Conservation (phyloP, 257 asterid species). For the Thymus quinquecostatus region DNA sequence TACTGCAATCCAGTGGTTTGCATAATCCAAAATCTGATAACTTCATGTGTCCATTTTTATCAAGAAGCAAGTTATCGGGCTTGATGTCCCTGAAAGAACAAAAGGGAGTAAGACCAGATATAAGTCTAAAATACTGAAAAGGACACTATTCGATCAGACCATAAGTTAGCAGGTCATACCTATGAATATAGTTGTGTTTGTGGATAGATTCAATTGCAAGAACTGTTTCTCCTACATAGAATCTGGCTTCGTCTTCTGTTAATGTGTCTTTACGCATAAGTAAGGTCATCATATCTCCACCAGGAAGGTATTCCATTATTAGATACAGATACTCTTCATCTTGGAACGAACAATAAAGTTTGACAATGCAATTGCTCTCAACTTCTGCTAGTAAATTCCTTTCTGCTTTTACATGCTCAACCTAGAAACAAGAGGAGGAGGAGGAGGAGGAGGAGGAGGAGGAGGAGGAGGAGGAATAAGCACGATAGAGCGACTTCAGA, state of each 20-base stretch:
- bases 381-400: slow-evolving; percentile 95
- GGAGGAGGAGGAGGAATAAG: slow-evolving; percentile 28
- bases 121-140: slow-evolving; percentile 17
- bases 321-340: slow-evolving; percentile 94
- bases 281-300: slow-evolving; percentile 99
- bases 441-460: slow-evolving; percentile 23
- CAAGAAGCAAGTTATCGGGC: slow-evolving; percentile 97
- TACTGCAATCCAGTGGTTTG: slow-evolving; percentile 94
- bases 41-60: slow-evolving; percentile 93
- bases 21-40: slow-evolving; percentile 95
- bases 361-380: slow-evolving; percentile 95
- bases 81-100: slow-evolving; percentile 81
- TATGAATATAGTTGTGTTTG: slow-evolving; percentile 89
- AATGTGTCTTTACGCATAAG: slow-evolving; percentile 93
- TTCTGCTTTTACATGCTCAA: slow-evolving; percentile 97
- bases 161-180: slow-evolving; percentile 52
- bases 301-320: slow-evolving; percentile 96
- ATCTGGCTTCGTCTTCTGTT: slow-evolving; percentile 88
- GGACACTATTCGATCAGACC: slow-evolving; percentile 25
- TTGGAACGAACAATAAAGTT: slow-evolving; percentile 96
- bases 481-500: slow-evolving; percentile 26
- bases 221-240: slow-evolving; percentile 92
- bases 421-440: slow-evolving; percentile 46
- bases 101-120: slow-evolving; percentile 24
- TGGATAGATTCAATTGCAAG: slow-evolving; percentile 97